Evolutionary conservation across 2,329 filamentous ascomycete genomes (phyloP).

Genomic region (Sclerotinia spermophila): DNA sequence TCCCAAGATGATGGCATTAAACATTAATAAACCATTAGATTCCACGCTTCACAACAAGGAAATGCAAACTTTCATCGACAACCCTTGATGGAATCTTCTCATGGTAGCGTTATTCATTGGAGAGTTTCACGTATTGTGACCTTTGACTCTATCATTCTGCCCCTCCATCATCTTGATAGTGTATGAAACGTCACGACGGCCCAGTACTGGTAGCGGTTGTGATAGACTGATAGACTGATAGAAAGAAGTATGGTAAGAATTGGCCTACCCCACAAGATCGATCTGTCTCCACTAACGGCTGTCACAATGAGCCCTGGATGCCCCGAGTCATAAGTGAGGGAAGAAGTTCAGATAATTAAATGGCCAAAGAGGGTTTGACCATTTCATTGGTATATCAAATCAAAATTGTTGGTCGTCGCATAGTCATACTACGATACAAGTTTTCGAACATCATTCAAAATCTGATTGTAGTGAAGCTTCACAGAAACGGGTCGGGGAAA

Average conservation of each 20-base stretch:
- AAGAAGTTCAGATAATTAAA: background rate
- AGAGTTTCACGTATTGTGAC: background rate
- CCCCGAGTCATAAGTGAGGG: background rate
- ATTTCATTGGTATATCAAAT: background rate
- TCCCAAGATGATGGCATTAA: background rate
- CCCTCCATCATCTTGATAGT: conserved; percentile 11
- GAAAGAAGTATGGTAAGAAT: background rate
- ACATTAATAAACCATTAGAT: no score
- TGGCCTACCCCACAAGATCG: conserved; percentile 5
- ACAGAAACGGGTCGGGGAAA: background rate
- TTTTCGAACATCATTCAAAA: background rate
- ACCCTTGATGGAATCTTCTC: background rate
- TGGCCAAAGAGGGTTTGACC: background rate
- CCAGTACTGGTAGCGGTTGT: background rate
- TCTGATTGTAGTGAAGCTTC: background rate
- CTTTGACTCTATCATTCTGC: background rate
- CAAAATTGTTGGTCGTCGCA: background rate
- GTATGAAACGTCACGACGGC: conserved; percentile 18
- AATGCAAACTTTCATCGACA: conserved; percentile 1
- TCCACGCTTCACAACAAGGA: background rate
- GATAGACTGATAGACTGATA: background rate
- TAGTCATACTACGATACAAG: background rate
- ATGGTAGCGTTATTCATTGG: conserved; percentile 11
- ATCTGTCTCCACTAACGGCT: background rate
- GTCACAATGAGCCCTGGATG: background rate